A percentile compares a stretch with the other conserved stretches of the same genome.
Evolutionary conservation across 176 grass and related monocot species (phyloP).

Genomic region (Eleusine indica): DNA sequence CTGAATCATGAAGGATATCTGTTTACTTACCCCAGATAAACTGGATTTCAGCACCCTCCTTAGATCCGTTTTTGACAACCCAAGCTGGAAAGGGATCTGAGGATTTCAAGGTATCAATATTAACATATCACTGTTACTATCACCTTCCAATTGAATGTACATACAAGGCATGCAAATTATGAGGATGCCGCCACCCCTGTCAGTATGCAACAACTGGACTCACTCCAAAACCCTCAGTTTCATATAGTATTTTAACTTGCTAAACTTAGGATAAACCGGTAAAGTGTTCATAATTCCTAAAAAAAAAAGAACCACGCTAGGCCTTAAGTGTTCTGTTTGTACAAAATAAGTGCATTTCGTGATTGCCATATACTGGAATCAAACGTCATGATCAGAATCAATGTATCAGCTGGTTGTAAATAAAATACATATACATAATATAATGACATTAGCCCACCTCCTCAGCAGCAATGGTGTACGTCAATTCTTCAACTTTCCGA

Average conservation of each 20-base stretch:
- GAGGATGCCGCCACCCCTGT: background rate
- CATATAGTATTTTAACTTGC: background rate
- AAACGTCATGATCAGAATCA: background rate
- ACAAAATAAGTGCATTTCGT: constrained; percentile 26
- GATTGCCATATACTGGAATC: background rate
- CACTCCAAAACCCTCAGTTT: constrained; percentile 17
- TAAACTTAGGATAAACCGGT: background rate
- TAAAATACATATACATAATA: constrained; percentile 20
- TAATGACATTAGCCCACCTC: constrained; percentile 64
- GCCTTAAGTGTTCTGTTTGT: constrained; percentile 17
- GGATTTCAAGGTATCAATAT: constrained; percentile 27
- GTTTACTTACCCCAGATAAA: constrained; percentile 80
- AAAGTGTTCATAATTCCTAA: background rate
- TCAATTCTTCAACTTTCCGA: constrained; percentile 87
- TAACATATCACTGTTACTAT: background rate
- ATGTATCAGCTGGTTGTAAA: background rate
- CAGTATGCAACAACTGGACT: background rate
- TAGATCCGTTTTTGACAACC: constrained; percentile 86
- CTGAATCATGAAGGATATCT: constrained; percentile 29
- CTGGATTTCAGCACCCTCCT: constrained; percentile 91
- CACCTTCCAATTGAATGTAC: constrained; percentile 15
- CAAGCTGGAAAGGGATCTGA: constrained; percentile 97
- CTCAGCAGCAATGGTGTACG: constrained; percentile 77
- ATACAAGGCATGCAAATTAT: constrained; percentile 1
- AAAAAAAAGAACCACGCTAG: background rate